phyloP scores from a whole-genome alignment of 768 basidiomycete genomes.

The Rhodocollybia butyracea region DNA sequence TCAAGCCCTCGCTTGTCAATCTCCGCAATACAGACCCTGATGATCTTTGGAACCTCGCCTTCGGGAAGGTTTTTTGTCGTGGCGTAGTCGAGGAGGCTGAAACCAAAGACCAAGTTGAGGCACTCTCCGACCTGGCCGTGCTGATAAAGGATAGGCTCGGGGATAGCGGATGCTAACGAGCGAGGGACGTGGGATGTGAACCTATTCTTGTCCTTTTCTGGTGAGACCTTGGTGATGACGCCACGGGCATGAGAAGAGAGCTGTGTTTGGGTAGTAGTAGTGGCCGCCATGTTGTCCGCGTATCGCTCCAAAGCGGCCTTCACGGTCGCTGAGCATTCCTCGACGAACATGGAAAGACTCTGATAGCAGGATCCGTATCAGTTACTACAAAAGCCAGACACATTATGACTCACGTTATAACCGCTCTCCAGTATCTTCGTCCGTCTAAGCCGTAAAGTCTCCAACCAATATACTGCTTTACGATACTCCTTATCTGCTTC shows the following conservation, averaged over 20 bases:
- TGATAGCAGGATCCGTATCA: slow-evolving; percentile 22
- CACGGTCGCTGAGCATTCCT: slow-evolving; percentile 64
- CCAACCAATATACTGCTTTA: slow-evolving; percentile 88
- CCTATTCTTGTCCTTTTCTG: slow-evolving; percentile 64
- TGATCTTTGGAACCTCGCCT: slow-evolving; percentile 74
- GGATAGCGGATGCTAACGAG: slow-evolving; percentile 61
- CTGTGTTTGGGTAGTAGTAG: slow-evolving; percentile 71
- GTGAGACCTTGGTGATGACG: slow-evolving; percentile 63
- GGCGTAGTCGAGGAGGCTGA: slow-evolving; percentile 85
- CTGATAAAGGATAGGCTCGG: slow-evolving; percentile 71
- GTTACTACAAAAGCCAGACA: background rate
- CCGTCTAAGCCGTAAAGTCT: slow-evolving; percentile 79
- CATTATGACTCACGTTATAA: slow-evolving; percentile 55
- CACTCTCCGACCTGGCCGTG: slow-evolving; percentile 83
- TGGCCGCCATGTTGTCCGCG: slow-evolving; percentile 82
- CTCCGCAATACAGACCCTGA: slow-evolving; percentile 77
- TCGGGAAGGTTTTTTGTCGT: slow-evolving; percentile 73
- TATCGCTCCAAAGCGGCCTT: slow-evolving; percentile 69
- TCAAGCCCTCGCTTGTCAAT: slow-evolving; percentile 79
- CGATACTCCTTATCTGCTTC: slow-evolving; percentile 96
- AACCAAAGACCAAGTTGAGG: slow-evolving; percentile 85
- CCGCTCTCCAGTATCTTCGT: slow-evolving; percentile 82
- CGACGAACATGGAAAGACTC: slow-evolving; percentile 80
- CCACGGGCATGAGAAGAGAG: slow-evolving; percentile 62
- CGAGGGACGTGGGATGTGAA: slow-evolving; percentile 56